phyloP scores from a whole-genome alignment of 352 stramenopile species.

The Aphanomyces euteiches region DNA sequence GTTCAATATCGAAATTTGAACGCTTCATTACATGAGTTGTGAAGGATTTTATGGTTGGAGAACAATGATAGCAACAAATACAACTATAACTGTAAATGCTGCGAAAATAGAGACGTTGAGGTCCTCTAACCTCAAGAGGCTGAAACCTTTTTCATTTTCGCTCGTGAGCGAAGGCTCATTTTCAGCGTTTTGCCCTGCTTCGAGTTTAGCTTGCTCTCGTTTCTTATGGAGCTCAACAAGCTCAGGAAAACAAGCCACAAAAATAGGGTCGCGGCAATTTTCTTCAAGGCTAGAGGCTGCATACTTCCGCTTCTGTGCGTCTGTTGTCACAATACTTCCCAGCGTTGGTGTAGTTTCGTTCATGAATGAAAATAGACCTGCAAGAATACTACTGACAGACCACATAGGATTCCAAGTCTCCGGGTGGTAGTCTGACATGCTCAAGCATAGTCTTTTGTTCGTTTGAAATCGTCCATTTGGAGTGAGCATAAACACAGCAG shows the following conservation, averaged over 20 bases:
- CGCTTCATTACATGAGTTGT: not conserved
- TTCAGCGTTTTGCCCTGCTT: not conserved
- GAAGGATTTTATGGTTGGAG: not conserved
- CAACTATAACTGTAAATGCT: not conserved
- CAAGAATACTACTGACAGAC: slow-evolving; percentile 94
- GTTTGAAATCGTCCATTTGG: slow-evolving; percentile 93
- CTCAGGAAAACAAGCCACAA: slow-evolving; percentile 86
- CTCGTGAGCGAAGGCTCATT: not conserved
- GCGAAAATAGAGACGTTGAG: not conserved
- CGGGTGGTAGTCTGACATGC: slow-evolving; percentile 94
- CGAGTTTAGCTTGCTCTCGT: not conserved
- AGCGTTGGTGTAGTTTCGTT: slow-evolving; percentile 60
- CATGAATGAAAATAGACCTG: slow-evolving; percentile 95
- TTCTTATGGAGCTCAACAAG: slow-evolving; percentile 69
- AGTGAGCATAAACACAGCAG: slow-evolving; percentile 93
- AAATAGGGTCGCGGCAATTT: slow-evolving; percentile 78
- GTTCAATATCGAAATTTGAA: not conserved
- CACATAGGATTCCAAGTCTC: slow-evolving; percentile 97
- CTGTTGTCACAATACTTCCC: slow-evolving; percentile 83
- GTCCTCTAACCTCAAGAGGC: not conserved
- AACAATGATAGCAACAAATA: not conserved
- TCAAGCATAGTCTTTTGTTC: slow-evolving; percentile 91
- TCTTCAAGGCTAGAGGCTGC: slow-evolving; percentile 70
- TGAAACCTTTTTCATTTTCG: not conserved
- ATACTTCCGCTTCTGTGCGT: slow-evolving; percentile 84